Evolutionary conservation across 2,329 filamentous ascomycete species (phyloP), one percentile per base, ranked within the genome.

Genomic region (Phyllachora maydis): DNA sequence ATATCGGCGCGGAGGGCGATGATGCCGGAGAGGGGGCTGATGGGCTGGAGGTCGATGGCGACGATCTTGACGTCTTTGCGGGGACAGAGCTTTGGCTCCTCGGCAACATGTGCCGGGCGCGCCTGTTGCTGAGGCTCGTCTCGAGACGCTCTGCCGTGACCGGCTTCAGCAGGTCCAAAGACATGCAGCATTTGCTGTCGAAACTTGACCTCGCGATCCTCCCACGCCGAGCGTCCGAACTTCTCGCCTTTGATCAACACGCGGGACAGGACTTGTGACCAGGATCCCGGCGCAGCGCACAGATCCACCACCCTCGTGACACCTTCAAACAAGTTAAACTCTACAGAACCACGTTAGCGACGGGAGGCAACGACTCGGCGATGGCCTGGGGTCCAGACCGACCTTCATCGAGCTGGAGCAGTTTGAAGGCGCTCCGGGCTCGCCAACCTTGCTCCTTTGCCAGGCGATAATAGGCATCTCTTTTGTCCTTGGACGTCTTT

Each of bases 361-460:
- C 13, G 26, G 22, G 23, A 11, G 22, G 18, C 5, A 16, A 22
- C 25, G 26, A 22, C 23, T 19, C 11, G 30, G n/a, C n/a, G n/a
- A n/a, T n/a, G n/a, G n/a, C n/a, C n/a, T n/a, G n/a, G n/a, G 7
- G 10, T 16, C 14, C 22, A 15, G 17, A 29, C 38, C 29, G 28
- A 69, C 67, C 67, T 54, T 73, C 82, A 45, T 98, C 83, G 13
- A 98, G 68, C 48, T 98, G 88, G 8, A 98, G 68, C 13, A 98
- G 66, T 50, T 98, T 98, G 57, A 93, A 98, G 6, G 88, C 88
- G 35, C 82, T 92, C 28, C 88, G 67, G 14, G 88, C 88, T 17
- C 88, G 77, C 85, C 88, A 98, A 33, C 90, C 90, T 56, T 98
- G 88, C 49, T 98, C 88, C 52, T 98, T 98, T 11, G 88, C 88